These are phyloP conservation scores for Penicillium antarcticum DNA, from an alignment of 495 filamentous ascomycete genomes.

Conservation along the genomic window DNA sequence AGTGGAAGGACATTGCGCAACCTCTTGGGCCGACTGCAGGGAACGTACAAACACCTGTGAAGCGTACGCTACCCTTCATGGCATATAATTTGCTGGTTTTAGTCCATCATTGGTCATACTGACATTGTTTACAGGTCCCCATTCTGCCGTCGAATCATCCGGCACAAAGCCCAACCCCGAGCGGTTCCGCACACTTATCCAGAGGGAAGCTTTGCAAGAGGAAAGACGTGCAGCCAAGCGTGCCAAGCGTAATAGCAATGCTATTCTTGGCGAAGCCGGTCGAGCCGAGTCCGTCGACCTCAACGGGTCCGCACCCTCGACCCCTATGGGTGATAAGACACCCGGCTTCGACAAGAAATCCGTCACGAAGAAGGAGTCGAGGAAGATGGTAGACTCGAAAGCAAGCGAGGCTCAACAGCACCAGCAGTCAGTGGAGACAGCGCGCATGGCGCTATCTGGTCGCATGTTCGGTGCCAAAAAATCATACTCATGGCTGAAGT, in stretches of 20 bases:
- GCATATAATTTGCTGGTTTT: not conserved
- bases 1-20: constrained; percentile 65
- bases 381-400: constrained; percentile 47
- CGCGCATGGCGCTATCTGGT: constrained; percentile 40
- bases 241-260: constrained; percentile 41
- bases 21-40: constrained; percentile 32
- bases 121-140: constrained; percentile 30
- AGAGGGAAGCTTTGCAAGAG: constrained; percentile 41
- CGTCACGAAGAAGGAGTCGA: constrained; percentile 51
- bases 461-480: constrained; percentile 46
- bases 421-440: constrained; percentile 47
- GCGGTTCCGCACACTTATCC: constrained; percentile 32
- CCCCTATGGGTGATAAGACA: constrained; percentile 39
- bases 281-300: constrained; percentile 36
- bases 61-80: constrained; percentile 48
- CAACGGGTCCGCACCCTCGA: constrained; percentile 41
- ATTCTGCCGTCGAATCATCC: constrained; percentile 17
- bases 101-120: constrained; percentile 3
- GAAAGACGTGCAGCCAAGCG: constrained; percentile 51
- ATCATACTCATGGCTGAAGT: constrained; percentile 45
- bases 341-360: constrained; percentile 54
- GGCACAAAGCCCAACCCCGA: constrained; percentile 28
- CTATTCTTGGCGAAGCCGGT: constrained; percentile 37
- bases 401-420: constrained; percentile 50
- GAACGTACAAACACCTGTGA: constrained; percentile 50